phyloP scores from a whole-genome alignment of 129 eudicot species.

The carrot (Daucus carota) region DNA sequence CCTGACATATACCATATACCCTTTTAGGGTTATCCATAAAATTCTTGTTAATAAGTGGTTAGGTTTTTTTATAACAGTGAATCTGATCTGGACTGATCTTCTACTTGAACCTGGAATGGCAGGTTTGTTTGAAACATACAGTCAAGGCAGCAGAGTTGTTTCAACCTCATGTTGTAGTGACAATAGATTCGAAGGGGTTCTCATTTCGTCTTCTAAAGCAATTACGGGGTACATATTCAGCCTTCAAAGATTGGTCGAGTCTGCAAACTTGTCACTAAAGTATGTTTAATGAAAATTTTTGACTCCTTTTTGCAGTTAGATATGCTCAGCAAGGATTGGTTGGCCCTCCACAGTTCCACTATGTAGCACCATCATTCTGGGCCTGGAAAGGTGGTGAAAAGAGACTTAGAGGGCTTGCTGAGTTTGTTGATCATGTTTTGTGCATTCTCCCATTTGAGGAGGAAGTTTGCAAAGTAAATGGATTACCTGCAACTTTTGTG shows the following conservation, averaged over 20 bases:
- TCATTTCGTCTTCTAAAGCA: slow-evolving; percentile 78
- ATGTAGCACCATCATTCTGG: slow-evolving; percentile 97
- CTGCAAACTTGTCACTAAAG: slow-evolving; percentile 20
- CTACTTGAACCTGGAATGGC: slow-evolving; percentile 19
- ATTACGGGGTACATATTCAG: slow-evolving; percentile 45
- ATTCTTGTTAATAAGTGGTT: not conserved
- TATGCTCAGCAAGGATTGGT: slow-evolving; percentile 36
- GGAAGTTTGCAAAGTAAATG: slow-evolving; percentile 53
- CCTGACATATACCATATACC: too few species aligned
- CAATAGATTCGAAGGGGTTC: slow-evolving; percentile 92
- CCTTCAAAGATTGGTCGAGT: not conserved
- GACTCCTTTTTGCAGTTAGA: slow-evolving; percentile 73
- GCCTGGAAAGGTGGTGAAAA: slow-evolving; percentile 98
- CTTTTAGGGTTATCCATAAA: too few species aligned
- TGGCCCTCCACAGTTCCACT: slow-evolving; percentile 72
- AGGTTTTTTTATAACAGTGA: slow-evolving; percentile 1
- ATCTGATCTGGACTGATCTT: slow-evolving; percentile 1
- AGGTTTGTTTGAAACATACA: slow-evolving; percentile 71
- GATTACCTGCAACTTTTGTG: slow-evolving; percentile 77
- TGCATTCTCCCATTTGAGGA: slow-evolving; percentile 94
- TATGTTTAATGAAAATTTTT: slow-evolving; percentile 49
- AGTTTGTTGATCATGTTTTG: slow-evolving; percentile 71
- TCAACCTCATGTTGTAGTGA: slow-evolving; percentile 76
- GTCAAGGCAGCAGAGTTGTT: slow-evolving; percentile 57
- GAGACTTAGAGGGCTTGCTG: slow-evolving; percentile 64